Evolutionary conservation across 805 yeast species (phyloP), one percentile per base, ranked within the genome.

Genomic region (Nakazawaea molendinolei): DNA sequence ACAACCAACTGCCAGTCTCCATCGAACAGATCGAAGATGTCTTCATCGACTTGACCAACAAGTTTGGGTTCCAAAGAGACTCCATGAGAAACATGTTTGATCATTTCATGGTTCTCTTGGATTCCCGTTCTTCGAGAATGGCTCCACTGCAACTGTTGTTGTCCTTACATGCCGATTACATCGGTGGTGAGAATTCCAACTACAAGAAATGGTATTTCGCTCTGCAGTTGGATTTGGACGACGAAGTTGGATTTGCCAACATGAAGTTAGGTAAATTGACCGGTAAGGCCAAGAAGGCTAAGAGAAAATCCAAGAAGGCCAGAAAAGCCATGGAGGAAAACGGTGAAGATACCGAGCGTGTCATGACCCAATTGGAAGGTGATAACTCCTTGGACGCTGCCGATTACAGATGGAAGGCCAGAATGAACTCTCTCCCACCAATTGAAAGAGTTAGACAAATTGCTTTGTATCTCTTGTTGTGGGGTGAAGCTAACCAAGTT

Each of bases 401-500:
- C 25, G 79, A 74, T 50, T 74, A 64, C 52, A 76, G 87, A 66
- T 84, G 95, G 95, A 82, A 80, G 59, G 79, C 86, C 34, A 77
- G 70, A 58, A 80, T 83, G 89, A 79, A 81, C 52, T 56, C 67
- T 21, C 65, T 81, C 50, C 53, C 79, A 33, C 86, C 92, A n/a
- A 62, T 81, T 38, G 90, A 82, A 57, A 74, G 82, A 61, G 89
- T 82, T 37, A 76, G 89, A 62, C 87, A 83, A 46, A 62, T 84
- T 48, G 79, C 89, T 10, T 64, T 84, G 44, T 84, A 82, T 62
- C 65, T 84, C 43, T 66, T 84, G 50, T 61, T 81, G 49, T 84
- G 94, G 94, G 94, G 94, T 67, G 94, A 84, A 65, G 89, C 92
- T 23, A 84, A 84, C 62, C 92, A 84, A 67, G 95, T 90, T 41